Evolutionary conservation across 2,329 filamentous ascomycete genomes (phyloP), one percentile per base, ranked within the genome.

Genomic region (Coniochaeta prunicola): DNA sequence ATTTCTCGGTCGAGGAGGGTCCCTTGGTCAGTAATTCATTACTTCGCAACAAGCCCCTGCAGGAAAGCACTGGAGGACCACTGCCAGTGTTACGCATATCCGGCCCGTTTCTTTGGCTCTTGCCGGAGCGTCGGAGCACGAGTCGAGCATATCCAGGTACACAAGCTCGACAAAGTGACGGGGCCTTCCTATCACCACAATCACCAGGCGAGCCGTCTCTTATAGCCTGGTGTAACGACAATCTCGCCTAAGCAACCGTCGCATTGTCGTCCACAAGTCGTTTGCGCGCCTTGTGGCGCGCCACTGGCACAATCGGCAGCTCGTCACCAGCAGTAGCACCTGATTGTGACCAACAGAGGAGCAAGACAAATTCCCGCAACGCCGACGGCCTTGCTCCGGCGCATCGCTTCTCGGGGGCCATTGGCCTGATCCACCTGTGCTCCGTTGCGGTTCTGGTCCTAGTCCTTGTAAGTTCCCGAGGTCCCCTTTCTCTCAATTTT

Each of bases 381-480:
- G 54, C 21, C 33, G 24, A 50, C 38, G 34, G 50, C 33, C 36
- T 36, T 54, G 28, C 48, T 40, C 24, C 64, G 59, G 61, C 60
- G 62, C 61, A 59, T 60, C 57, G 30, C 12, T 42, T 26, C 33
- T 36, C 33, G 28, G 57, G 62, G 10, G 24, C 53, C 19, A 58
- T 66, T 54, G 66, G 66, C 38, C 57, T 70, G 36, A 58, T 71
- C 40, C 68, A 67, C 59, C 59, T 71, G 42, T 64, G 68, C 57
- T 72, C 70, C 24, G 60, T 68, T 59, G 65, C 64, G 28, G 64
- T 71, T 57, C 54, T 71, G 48, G 57, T 68, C 57, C 59, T 70
- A 26, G 62, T 67, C 58, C 65, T 71, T 62, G 70, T 72, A 66
- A 69, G 70, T 69, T 57, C 42, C 53, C 21, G 33, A n/a, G 19